phyloP scores from a whole-genome alignment of 2,329 filamentous ascomycete genomes.

The Cercospora nicotianae region DNA sequence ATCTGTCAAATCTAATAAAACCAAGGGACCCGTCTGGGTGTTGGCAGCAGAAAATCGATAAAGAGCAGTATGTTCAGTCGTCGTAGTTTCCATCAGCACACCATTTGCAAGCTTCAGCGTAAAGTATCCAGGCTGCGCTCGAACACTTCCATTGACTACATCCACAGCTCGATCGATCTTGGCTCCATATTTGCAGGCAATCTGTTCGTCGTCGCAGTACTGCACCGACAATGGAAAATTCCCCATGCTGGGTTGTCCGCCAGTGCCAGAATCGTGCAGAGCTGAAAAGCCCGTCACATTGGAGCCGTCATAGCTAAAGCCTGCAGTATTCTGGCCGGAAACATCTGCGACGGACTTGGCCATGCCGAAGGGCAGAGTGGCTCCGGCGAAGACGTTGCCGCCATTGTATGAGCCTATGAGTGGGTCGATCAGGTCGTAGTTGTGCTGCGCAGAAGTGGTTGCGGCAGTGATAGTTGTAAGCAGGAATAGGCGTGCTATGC shows the following conservation, averaged over 20 bases:
- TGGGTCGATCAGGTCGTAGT: constrained; percentile 41
- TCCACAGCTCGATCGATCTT: constrained; percentile 51
- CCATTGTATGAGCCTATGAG: constrained; percentile 45
- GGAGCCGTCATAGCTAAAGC: constrained; percentile 52
- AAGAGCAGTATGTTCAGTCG: constrained; percentile 57
- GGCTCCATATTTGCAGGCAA: constrained; percentile 51
- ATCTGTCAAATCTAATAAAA: constrained; percentile 61
- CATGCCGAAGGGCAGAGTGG: constrained; percentile 46
- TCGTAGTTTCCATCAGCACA: constrained; percentile 60
- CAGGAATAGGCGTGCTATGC: background rate
- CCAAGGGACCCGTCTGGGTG: constrained; percentile 49
- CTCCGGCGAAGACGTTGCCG: constrained; percentile 45
- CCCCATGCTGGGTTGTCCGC: constrained; percentile 34
- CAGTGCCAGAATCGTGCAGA: constrained; percentile 55
- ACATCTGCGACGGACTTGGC: constrained; percentile 50
- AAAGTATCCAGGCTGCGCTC: constrained; percentile 61
- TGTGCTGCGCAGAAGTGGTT: constrained; percentile 2
- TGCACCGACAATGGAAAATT: constrained; percentile 33
- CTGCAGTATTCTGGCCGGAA: constrained; percentile 55
- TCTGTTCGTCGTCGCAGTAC: background rate
- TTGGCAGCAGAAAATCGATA: constrained; percentile 56
- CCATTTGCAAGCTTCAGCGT: constrained; percentile 55
- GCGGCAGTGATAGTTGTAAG: background rate
- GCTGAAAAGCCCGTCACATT: constrained; percentile 48
- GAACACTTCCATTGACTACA: constrained; percentile 52